These are phyloP conservation scores for Nemania sp. DNA, from an alignment of 2,329 filamentous ascomycete species.

Conservation along the genomic window DNA sequence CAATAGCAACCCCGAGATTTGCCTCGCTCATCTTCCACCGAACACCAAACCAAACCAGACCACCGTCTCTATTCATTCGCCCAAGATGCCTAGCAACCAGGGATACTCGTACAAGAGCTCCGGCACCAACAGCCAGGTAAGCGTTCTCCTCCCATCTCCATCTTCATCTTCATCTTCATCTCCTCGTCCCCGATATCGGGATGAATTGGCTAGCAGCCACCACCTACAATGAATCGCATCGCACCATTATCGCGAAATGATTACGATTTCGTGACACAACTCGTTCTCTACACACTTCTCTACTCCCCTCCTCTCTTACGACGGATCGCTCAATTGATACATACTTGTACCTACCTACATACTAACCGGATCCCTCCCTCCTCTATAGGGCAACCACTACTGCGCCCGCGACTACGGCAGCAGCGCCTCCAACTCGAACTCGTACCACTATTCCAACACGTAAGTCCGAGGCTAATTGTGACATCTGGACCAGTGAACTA, in stretches of 20 bases:
- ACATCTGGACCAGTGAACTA: not conserved
- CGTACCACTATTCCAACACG: conserved; percentile 71
- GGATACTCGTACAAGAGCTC: conserved; percentile 52
- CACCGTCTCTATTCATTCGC: not conserved
- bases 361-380: no score
- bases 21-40: no score
- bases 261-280: no score
- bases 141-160: conserved; percentile 17
- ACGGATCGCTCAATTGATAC: no score
- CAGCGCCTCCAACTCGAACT: conserved; percentile 58
- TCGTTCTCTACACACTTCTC: no score
- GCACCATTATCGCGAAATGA: no score
- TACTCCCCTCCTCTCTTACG: no score
- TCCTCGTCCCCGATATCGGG: not conserved
- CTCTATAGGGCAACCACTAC: conserved; percentile 71
- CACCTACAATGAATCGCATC: not conserved
- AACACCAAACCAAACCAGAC: not conserved
- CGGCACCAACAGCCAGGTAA: conserved; percentile 68
- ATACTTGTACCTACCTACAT: no score
- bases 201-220: not conserved
- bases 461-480: conserved; percentile 39
- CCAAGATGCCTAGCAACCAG: conserved; percentile 38
- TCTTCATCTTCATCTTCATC: not conserved
- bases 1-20: not conserved
- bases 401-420: conserved; percentile 67